Evolutionary conservation across 495 filamentous ascomycete genomes (phyloP), one percentile per base, ranked within the genome.

Genomic region (Xeromyces bisporus): DNA sequence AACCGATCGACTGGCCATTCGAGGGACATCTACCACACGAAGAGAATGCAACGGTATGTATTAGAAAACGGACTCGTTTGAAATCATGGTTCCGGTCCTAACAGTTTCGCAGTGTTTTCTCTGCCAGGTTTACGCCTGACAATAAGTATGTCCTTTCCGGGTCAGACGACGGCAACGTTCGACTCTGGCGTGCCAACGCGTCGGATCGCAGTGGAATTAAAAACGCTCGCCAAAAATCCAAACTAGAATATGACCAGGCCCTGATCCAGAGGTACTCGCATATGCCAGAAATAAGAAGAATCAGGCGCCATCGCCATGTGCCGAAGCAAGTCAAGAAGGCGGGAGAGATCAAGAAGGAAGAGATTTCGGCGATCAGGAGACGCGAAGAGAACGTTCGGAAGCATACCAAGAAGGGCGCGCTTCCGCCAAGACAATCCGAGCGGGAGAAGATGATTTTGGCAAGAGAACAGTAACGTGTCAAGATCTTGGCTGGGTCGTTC

Each of bases 241-340:
- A 82, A 40, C 60, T 93, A n/a, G 85, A 96, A 49, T 94, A 96
- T 47, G 85, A 93, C 48, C 73, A 79, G 15, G 73, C 83, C 6
- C 61, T 99, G 26, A 69, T 77, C 44, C 68, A 87, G 47, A 58
- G 89, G 32, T 99, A 87, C 51, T 63, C 68, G 24, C 91, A 99
- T 52, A 91, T 99, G 82, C 91, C 91, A 24, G 85, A 99, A 59
- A 83, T 99, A 39, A 67, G 71, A 35, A 69, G 91, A 27, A 99
- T 99, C 52, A 71, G 71, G 41, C 66, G 85, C 18, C 91, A 99
- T 53, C 69, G 87, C 36, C 87, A 94, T 56, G 53, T 94, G 40
- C 91, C 91, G 14, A 84, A 86, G 67, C 69, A 77, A 42, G 73
- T 99, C 37, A 99, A 93, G 80, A 96, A 94, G 70, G 89, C 91